Evolutionary conservation across 2,329 filamentous ascomycete species (phyloP).

Genomic region (Sordariomycetes sp.): DNA sequence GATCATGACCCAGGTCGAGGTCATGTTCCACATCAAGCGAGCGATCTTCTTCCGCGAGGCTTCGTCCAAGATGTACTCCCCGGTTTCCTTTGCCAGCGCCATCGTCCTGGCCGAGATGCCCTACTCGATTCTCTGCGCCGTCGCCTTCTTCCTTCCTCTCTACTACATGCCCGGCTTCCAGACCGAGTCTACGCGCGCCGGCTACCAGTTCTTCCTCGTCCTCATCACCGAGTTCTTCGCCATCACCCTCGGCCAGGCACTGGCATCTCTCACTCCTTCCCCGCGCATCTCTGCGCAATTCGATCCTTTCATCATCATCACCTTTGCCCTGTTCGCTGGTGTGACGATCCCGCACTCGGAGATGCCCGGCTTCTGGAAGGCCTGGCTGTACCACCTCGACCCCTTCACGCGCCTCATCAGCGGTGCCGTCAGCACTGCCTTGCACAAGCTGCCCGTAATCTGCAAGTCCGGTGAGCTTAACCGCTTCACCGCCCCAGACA

Average conservation of each 20-base stretch:
- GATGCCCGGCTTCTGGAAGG: conserved; percentile 71
- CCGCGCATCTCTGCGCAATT: conserved; percentile 72
- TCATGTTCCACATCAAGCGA: conserved; percentile 70
- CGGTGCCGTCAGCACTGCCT: conserved; percentile 70
- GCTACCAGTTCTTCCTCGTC: conserved; percentile 81
- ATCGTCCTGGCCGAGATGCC: conserved; percentile 81
- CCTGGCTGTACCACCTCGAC: conserved; percentile 75
- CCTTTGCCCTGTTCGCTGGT: conserved; percentile 79
- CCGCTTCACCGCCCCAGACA: conserved; percentile 55
- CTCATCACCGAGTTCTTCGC: conserved; percentile 78
- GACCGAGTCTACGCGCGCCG: conserved; percentile 52
- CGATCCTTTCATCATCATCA: conserved; percentile 76
- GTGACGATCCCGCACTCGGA: conserved; percentile 71
- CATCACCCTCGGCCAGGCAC: conserved; percentile 67
- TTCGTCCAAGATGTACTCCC: conserved; percentile 77
- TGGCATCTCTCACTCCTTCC: conserved; percentile 69
- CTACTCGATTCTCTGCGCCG: conserved; percentile 71
- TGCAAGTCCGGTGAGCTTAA: conserved; percentile 58
- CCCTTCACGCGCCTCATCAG: conserved; percentile 76
- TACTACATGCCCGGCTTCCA: conserved; percentile 80
- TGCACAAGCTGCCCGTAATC: conserved; percentile 54
- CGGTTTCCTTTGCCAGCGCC: conserved; percentile 66
- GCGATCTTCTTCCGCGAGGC: conserved; percentile 81
- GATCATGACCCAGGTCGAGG: conserved; percentile 74
- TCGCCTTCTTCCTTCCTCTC: conserved; percentile 71